Evolutionary conservation across 2,329 filamentous ascomycete genomes (phyloP), one percentile per base, ranked within the genome.

Genomic region (Nemania serpens): DNA sequence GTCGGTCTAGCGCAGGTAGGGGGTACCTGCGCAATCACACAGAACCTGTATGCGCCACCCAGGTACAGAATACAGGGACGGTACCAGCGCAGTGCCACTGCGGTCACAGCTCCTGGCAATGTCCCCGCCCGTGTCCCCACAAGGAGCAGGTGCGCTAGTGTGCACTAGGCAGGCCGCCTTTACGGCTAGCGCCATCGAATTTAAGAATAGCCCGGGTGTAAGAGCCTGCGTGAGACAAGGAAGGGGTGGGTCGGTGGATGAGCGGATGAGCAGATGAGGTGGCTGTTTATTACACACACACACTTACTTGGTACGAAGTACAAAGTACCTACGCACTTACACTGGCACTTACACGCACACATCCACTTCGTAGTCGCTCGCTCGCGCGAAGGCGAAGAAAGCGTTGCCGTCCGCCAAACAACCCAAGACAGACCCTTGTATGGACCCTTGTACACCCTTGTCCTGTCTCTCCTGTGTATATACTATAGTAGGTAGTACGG

Each of bases 141-240:
- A 63, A 58, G 49, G 54, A 61, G 25, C 25, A 29, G 25, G 7
- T 7, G 7, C 25, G 25, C 25, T 29, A 29, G 25, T 29, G 25
- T 29, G 25, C 25, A 29, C 25, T 55, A 55, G 57, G 50, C 60
- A 68, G 70, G 69, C 65, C 71, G 69, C 67, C 69, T 68, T 71
- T 68, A 65, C 58, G 68, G 65, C 65, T 72, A 74, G 71, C 71
- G 70, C 70, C 68, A 70, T 69, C 68, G 66, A 73, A 68, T 70
- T 65, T 70, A 73, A 74, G 71, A 73, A 73, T 74, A 73, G 72
- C 69, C 69, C 68, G 68, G 69, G 69, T 59, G 63, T 55, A 70
- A 66, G 68, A 65, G 64, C 66, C 67, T 65, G 69, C 67, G 66
- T 70, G 65, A 70, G 69, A 71, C 69, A 70, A 68, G 70, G 46